These are phyloP conservation scores for Fragilaria radians DNA, from an alignment of 108 stramenopile species.

Conservation along the genomic window DNA sequence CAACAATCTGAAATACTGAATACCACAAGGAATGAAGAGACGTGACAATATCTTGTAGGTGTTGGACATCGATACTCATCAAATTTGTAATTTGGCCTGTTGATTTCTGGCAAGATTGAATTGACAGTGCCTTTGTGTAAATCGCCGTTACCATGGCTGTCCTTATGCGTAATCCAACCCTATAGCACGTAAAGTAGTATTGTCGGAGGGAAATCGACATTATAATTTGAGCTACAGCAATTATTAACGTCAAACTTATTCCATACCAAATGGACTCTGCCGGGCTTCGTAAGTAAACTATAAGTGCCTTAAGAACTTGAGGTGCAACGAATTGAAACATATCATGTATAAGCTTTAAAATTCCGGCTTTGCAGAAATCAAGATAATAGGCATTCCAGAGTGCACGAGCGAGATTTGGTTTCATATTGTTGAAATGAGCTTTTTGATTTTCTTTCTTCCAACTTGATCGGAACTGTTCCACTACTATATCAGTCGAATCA, in stretches of 20 bases:
- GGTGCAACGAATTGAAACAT: slow-evolving; percentile 71
- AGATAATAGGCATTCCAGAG: slow-evolving; percentile 40
- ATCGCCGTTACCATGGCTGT: slow-evolving; percentile 62
- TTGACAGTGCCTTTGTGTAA: slow-evolving; percentile 65
- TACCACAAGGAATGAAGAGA: slow-evolving; percentile 83
- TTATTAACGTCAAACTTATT: slow-evolving; percentile 32
- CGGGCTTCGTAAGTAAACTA: slow-evolving; percentile 41
- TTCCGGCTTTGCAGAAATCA: slow-evolving; percentile 47
- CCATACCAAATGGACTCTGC: slow-evolving; percentile 30
- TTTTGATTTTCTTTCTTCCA: slow-evolving; percentile 44
- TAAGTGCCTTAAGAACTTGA: slow-evolving; percentile 51
- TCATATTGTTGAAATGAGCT: slow-evolving; percentile 4
- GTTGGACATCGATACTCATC: slow-evolving; percentile 79
- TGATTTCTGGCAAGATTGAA: slow-evolving; percentile 46
- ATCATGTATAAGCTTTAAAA: slow-evolving; percentile 69
- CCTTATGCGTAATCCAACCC: slow-evolving; percentile 65
- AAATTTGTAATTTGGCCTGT: slow-evolving; percentile 81
- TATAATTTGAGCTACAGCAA: slow-evolving; percentile 45
- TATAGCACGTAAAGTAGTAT: slow-evolving; percentile 80
- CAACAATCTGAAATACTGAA: slow-evolving; percentile 61
- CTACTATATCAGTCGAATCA: slow-evolving; percentile 35
- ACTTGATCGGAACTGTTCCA: slow-evolving; percentile 16
- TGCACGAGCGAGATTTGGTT: slow-evolving; percentile 28
- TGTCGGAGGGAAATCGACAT: slow-evolving; percentile 66
- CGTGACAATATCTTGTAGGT: slow-evolving; percentile 50